A percentile compares a stretch with the other conserved stretches of the same genome.
These are phyloP conservation scores for Logfia minima DNA, from an alignment of 129 eudicot species.

Conservation along the genomic window DNA sequence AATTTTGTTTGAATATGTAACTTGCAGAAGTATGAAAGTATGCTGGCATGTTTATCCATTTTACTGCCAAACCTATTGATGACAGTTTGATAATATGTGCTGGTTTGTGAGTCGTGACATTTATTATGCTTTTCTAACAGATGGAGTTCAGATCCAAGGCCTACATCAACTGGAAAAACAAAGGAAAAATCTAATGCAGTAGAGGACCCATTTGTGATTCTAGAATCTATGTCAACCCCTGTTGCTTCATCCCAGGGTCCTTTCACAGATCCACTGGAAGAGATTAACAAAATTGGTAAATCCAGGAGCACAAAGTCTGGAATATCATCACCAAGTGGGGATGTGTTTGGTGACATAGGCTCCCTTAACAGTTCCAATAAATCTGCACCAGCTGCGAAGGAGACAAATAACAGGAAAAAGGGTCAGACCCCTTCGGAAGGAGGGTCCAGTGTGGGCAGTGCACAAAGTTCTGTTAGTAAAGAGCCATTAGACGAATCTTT, in stretches of 20 bases:
- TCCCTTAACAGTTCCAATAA: slow-evolving; percentile 54
- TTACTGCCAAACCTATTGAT: neutral
- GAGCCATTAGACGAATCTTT: slow-evolving; percentile 53
- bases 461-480: slow-evolving; percentile 44
- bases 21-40: slow-evolving; percentile 2
- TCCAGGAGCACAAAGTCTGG: slow-evolving; percentile 44
- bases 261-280: slow-evolving; percentile 62
- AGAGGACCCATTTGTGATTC: slow-evolving; percentile 66
- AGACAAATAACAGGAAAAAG: slow-evolving; percentile 41
- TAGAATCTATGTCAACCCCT: slow-evolving; percentile 54
- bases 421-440: slow-evolving; percentile 47
- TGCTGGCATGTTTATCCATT: neutral
- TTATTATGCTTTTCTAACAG: slow-evolving; percentile 43
- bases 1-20: neutral
- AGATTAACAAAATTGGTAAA: slow-evolving; percentile 50
- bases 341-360: slow-evolving; percentile 62
- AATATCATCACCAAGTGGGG: slow-evolving; percentile 45
- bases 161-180: slow-evolving; percentile 42
- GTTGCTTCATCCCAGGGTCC: slow-evolving; percentile 43
- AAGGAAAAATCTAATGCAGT: slow-evolving; percentile 38
- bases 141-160: slow-evolving; percentile 44
- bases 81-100: neutral
- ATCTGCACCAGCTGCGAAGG: slow-evolving; percentile 47
- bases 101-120: neutral
- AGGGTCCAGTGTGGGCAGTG: slow-evolving; percentile 38